phyloP scores from a whole-genome alignment of 1,284 basidiomycete species.

The Trichosporon faecale region DNA sequence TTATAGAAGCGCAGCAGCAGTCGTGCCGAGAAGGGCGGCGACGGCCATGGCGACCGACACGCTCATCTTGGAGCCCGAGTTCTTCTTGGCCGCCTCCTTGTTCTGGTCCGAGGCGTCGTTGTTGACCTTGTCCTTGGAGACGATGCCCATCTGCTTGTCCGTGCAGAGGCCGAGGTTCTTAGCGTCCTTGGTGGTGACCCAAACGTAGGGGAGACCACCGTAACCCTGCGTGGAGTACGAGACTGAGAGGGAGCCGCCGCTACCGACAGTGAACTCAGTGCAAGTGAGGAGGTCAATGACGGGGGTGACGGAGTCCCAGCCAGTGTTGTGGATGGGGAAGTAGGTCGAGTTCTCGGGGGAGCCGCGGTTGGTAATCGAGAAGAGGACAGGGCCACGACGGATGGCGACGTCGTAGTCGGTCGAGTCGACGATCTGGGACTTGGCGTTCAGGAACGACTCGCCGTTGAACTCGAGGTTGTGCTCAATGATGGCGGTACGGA shows the following conservation, averaged over 20 bases:
- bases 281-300: slow-evolving; percentile 50
- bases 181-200: slow-evolving; percentile 17
- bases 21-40: not conserved
- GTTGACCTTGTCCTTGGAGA: slow-evolving; percentile 5
- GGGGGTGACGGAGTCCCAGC: slow-evolving; percentile 40
- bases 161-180: slow-evolving; percentile 16
- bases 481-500: slow-evolving; percentile 66
- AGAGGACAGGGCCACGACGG: slow-evolving; percentile 67
- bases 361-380: slow-evolving; percentile 64
- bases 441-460: slow-evolving; percentile 59
- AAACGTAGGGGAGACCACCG: slow-evolving; percentile 49
- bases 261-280: slow-evolving; percentile 38
- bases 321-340: slow-evolving; percentile 40
- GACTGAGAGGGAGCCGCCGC: slow-evolving; percentile 43
- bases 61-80: not conserved
- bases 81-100: not conserved
- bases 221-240: slow-evolving; percentile 42
- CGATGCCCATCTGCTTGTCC: slow-evolving; percentile 18
- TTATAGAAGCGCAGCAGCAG: not conserved
- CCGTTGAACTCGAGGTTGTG: slow-evolving; percentile 52
- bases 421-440: slow-evolving; percentile 60
- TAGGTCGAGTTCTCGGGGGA: slow-evolving; percentile 35
- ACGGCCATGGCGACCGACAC: not conserved
- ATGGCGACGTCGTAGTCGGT: slow-evolving; percentile 64
- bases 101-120: not conserved